A percentile compares a stretch with the other conserved stretches of the same genome.
These are phyloP conservation scores for Ocimum tenuiflorum DNA, from an alignment of 257 asterid species.

Conservation along the genomic window DNA sequence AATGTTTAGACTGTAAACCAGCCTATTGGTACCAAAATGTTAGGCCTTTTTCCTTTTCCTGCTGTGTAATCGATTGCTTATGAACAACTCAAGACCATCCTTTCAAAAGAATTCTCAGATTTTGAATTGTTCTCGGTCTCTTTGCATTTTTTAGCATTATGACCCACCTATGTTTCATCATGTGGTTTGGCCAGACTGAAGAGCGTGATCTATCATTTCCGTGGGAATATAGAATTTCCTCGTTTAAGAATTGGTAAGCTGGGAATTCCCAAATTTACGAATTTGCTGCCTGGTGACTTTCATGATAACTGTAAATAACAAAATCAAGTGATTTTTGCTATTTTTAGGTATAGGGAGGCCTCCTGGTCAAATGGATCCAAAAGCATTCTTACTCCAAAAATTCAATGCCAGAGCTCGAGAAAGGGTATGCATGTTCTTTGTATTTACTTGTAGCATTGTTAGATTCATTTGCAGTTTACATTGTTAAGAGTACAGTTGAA, in stretches of 20 bases:
- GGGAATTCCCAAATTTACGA: slow-evolving; percentile 12
- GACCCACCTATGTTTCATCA: slow-evolving; percentile 8
- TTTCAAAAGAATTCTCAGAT: not conserved
- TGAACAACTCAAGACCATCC: not conserved
- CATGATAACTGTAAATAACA: not conserved
- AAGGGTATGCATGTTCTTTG: slow-evolving; percentile 46
- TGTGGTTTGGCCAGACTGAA: slow-evolving; percentile 45
- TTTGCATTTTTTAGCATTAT: not conserved
- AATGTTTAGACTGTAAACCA: not conserved
- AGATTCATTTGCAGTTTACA: not conserved
- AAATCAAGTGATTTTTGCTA: slow-evolving; percentile 1
- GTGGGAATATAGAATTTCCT: slow-evolving; percentile 74
- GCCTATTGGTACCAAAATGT: not conserved
- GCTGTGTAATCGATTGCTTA: not conserved
- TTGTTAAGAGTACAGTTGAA: no score
- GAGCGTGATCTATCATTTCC: slow-evolving; percentile 74
- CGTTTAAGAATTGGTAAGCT: slow-evolving; percentile 85
- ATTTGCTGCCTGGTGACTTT: slow-evolving; percentile 7
- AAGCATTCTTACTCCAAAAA: slow-evolving; percentile 85
- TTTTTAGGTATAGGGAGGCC: slow-evolving; percentile 84
- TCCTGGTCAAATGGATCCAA: slow-evolving; percentile 98
- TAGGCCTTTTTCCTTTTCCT: not conserved
- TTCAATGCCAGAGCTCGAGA: slow-evolving; percentile 70
- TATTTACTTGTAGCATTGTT: slow-evolving; percentile 8
- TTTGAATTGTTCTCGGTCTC: not conserved